Evolutionary conservation across 176 grass and related monocot genomes (phyloP).

Genomic region (Dendrocalamus sinicus): DNA sequence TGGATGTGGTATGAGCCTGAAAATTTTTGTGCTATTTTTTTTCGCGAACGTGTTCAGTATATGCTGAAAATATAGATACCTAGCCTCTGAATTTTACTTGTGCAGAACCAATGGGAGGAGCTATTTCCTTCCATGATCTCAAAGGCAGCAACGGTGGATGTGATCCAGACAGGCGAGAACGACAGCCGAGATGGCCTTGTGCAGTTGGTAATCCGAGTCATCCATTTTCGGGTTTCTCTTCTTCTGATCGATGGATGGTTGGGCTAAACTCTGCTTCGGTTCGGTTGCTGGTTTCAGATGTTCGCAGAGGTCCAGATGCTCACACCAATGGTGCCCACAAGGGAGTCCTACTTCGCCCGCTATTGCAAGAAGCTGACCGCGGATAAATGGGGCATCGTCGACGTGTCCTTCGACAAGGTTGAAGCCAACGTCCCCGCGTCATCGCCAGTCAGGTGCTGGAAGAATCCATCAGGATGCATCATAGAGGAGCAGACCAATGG

Average conservation of each 20-base stretch:
- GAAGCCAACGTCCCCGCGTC: slow-evolving; percentile 44
- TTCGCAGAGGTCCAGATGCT: slow-evolving; percentile 79
- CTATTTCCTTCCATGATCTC: slow-evolving; percentile 74
- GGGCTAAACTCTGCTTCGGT: background rate
- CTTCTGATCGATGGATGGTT: background rate
- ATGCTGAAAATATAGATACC: background rate
- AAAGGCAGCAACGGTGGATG: slow-evolving; percentile 52
- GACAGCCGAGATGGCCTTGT: slow-evolving; percentile 55
- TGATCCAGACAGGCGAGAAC: slow-evolving; percentile 44
- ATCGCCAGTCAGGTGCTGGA: slow-evolving; percentile 47
- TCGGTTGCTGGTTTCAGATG: slow-evolving; percentile 56
- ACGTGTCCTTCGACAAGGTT: slow-evolving; percentile 56
- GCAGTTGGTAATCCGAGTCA: slow-evolving; percentile 57
- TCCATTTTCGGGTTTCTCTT: background rate
- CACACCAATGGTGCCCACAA: slow-evolving; percentile 67
- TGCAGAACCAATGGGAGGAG: slow-evolving; percentile 76
- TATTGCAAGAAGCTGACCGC: slow-evolving; percentile 63
- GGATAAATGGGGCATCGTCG: slow-evolving; percentile 67
- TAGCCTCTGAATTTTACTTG: background rate
- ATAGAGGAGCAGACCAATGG: slow-evolving; percentile 69
- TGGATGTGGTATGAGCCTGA: slow-evolving; percentile 63
- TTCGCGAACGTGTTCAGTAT: no score
- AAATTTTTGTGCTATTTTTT: no score
- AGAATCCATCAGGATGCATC: slow-evolving; percentile 72
- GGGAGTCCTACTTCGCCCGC: slow-evolving; percentile 72